Percentiles rank a stretch among this genome's conserved stretches.
Evolutionary conservation across 2,329 filamentous ascomycete species (phyloP).

Genomic region (Arthrinium phaeospermum): DNA sequence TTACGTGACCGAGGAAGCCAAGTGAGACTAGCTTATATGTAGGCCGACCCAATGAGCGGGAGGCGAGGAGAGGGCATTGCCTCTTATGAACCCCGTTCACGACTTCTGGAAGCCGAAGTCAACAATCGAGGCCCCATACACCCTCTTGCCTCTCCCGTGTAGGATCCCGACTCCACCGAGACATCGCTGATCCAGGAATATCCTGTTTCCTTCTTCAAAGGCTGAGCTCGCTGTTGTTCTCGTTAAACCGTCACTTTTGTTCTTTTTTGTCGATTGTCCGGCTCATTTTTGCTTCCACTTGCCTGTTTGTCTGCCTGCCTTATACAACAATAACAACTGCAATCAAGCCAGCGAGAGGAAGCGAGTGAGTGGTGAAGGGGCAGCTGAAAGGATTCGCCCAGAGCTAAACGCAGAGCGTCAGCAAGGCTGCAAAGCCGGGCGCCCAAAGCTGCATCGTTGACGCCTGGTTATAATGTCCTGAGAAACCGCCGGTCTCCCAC

Average conservation of each 20-base stretch:
- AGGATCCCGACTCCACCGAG: neutral
- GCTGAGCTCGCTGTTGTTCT: slow-evolving; percentile 2
- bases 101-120: neutral
- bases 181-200: neutral
- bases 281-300: neutral
- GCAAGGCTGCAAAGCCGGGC: slow-evolving; percentile 31
- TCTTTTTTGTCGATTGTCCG: neutral
- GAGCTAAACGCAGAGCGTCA: slow-evolving; percentile 7
- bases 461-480: slow-evolving; percentile 32
- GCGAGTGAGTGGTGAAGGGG: slow-evolving; percentile 17
- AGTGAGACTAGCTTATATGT: slow-evolving; percentile 15
- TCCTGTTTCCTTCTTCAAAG: slow-evolving; percentile 4
- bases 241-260: neutral
- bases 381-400: slow-evolving; percentile 5
- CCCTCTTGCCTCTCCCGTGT: neutral
- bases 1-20: slow-evolving; percentile 8
- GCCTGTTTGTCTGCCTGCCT: neutral
- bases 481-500: slow-evolving; percentile 21
- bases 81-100: neutral
- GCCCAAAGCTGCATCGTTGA: slow-evolving; percentile 27
- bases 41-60: slow-evolving; percentile 6
- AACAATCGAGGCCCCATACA: neutral
- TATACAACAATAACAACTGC: neutral
- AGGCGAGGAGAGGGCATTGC: slow-evolving; percentile 6
- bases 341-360: neutral